phyloP scores from a whole-genome alignment of 2,329 filamentous ascomycete species.

The Cytospora chrysosperma region DNA sequence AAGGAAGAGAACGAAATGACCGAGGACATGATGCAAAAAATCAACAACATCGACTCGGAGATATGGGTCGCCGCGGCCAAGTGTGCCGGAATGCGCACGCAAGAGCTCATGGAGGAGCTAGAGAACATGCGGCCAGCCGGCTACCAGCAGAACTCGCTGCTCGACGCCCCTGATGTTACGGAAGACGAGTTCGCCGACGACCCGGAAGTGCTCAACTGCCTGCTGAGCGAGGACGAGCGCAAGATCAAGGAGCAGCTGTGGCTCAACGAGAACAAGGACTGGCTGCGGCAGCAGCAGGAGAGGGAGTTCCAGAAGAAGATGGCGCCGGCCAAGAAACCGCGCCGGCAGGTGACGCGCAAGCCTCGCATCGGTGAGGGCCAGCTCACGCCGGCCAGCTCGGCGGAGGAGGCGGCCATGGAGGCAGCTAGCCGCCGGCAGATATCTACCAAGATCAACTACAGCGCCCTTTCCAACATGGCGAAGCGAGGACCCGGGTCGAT shows the following conservation, averaged over 20 bases:
- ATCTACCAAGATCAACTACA: slow-evolving; percentile 75
- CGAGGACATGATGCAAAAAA: slow-evolving; percentile 70
- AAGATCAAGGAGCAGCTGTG: slow-evolving; percentile 87
- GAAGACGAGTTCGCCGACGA: slow-evolving; percentile 88
- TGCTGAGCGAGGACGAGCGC: slow-evolving; percentile 71
- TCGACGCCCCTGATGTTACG: slow-evolving; percentile 63
- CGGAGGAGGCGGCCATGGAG: slow-evolving; percentile 66
- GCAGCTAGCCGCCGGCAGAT: slow-evolving; percentile 67
- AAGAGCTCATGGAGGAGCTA: slow-evolving; percentile 34
- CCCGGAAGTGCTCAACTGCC: slow-evolving; percentile 78
- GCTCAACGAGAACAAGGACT: slow-evolving; percentile 93
- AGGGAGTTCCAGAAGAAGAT: slow-evolving; percentile 75
- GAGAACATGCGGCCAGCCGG: slow-evolving; percentile 49
- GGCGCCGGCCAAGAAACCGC: slow-evolving; percentile 58
- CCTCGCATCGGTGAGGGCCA: slow-evolving; percentile 65
- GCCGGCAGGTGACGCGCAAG: slow-evolving; percentile 48
- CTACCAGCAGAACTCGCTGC: slow-evolving; percentile 41
- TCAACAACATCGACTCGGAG: slow-evolving; percentile 59
- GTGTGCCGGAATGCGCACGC: slow-evolving; percentile 24
- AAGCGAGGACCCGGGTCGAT: slow-evolving; percentile 49
- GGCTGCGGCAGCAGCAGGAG: slow-evolving; percentile 81
- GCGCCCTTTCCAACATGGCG: slow-evolving; percentile 55
- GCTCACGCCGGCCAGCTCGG: slow-evolving; percentile 63
- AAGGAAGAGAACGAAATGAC: slow-evolving; percentile 62
- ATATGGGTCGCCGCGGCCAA: slow-evolving; percentile 21